Percentiles rank a stretch among this genome's conserved stretches.
phyloP scores from a whole-genome alignment of 2,329 filamentous ascomycete species.

The Cryphonectria japonica region DNA sequence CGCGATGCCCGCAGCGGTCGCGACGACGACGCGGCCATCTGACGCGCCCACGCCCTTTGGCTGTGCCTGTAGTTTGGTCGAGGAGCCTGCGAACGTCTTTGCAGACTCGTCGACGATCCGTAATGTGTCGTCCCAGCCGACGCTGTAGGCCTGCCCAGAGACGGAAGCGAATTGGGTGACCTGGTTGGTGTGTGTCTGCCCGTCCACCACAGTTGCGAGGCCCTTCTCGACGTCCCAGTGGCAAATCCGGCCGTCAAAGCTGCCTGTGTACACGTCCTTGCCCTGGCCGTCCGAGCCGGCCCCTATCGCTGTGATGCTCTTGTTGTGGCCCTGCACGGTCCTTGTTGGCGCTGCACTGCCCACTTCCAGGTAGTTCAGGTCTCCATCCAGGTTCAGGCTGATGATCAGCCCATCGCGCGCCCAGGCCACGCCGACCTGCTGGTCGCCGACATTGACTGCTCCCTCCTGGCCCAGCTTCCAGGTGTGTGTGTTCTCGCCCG shows the following conservation, averaged over 20 bases:
- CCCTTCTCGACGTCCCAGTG: slow-evolving; percentile 80
- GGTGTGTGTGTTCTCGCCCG: slow-evolving; percentile 74
- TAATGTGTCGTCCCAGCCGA: slow-evolving; percentile 93
- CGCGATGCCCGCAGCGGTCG: slow-evolving; percentile 55
- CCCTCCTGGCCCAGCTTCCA: slow-evolving; percentile 85
- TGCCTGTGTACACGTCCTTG: slow-evolving; percentile 81
- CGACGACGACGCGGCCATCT: slow-evolving; percentile 58
- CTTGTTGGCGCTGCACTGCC: slow-evolving; percentile 70
- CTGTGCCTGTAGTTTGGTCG: slow-evolving; percentile 73
- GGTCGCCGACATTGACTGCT: slow-evolving; percentile 72
- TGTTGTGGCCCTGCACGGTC: slow-evolving; percentile 85
- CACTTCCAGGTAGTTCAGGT: slow-evolving; percentile 85
- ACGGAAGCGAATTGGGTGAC: slow-evolving; percentile 73
- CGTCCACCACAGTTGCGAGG: slow-evolving; percentile 71
- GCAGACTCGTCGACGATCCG: slow-evolving; percentile 76
- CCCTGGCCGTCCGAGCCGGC: slow-evolving; percentile 58
- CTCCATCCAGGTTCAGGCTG: slow-evolving; percentile 83
- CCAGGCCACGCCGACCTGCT: slow-evolving; percentile 95
- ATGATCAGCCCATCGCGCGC: slow-evolving; percentile 87
- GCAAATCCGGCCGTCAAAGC: slow-evolving; percentile 86
- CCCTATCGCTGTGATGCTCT: slow-evolving; percentile 80
- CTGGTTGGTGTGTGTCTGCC: slow-evolving; percentile 83
- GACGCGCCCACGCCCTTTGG: slow-evolving; percentile 73
- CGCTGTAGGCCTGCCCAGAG: slow-evolving; percentile 73
- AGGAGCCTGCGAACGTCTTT: slow-evolving; percentile 73